phyloP scores from a whole-genome alignment of 768 basidiomycete species.

The Mycena filopes region DNA sequence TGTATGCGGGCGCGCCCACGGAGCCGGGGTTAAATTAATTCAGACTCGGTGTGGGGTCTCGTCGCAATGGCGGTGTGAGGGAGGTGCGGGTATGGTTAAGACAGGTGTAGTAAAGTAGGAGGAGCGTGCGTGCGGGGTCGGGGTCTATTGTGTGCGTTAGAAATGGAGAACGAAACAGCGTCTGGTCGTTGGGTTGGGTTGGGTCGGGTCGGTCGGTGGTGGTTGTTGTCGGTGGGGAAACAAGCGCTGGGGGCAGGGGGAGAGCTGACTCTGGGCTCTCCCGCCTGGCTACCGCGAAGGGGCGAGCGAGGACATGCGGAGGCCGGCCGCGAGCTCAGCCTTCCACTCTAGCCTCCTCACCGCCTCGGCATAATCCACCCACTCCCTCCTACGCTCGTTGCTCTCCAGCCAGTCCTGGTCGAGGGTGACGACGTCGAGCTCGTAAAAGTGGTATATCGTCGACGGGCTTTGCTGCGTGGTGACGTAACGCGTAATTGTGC shows the following conservation, averaged over 20 bases:
- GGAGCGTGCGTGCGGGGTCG: slow-evolving; percentile 24
- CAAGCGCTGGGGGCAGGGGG: not conserved
- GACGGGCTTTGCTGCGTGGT: slow-evolving; percentile 83
- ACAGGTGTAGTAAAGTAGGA: slow-evolving; percentile 28
- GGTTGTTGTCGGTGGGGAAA: not conserved
- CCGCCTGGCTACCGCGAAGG: slow-evolving; percentile 53
- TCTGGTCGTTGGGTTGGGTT: too few species aligned
- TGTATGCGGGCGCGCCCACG: not conserved
- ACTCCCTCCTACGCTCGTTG: slow-evolving; percentile 83
- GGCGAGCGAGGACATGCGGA: slow-evolving; percentile 77
- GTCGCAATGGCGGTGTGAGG: slow-evolving; percentile 1
- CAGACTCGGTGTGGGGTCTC: slow-evolving; percentile 12
- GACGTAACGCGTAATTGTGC: slow-evolving; percentile 86
- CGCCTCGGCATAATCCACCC: slow-evolving; percentile 91
- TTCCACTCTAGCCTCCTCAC: slow-evolving; percentile 83
- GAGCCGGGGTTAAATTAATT: not conserved
- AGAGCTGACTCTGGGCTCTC: not conserved
- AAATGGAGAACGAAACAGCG: slow-evolving; percentile 10
- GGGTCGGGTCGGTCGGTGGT: too few species aligned
- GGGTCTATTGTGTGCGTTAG: slow-evolving; percentile 28
- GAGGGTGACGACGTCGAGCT: slow-evolving; percentile 82
- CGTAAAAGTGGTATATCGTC: slow-evolving; percentile 90
- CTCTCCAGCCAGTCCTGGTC: slow-evolving; percentile 86
- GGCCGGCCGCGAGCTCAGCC: slow-evolving; percentile 81
- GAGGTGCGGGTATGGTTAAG: slow-evolving; percentile 27